Percentiles rank a stretch among this genome's conserved stretches.
phyloP scores from a whole-genome alignment of 352 stramenopile species.

The Pythium rhizo-oryzae region DNA sequence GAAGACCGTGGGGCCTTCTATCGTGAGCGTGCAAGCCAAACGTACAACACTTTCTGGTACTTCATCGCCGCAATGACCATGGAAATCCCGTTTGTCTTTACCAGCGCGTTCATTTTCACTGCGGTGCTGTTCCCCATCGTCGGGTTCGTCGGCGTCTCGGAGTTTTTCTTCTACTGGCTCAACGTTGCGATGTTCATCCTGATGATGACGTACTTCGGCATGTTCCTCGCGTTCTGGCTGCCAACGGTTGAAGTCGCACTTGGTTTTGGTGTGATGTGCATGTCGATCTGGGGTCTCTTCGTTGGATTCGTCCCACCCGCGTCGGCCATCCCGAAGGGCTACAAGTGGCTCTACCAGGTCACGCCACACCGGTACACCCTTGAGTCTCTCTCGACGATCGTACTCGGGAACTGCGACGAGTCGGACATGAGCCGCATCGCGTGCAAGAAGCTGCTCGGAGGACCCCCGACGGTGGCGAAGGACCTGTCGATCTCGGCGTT shows the following conservation, averaged over 20 bases:
- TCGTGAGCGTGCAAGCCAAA: slow-evolving; percentile 4
- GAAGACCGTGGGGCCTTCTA: slow-evolving; percentile 3
- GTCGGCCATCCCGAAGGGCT: neutral
- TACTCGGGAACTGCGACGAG: neutral
- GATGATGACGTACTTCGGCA: neutral
- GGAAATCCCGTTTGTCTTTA: slow-evolving; percentile 3
- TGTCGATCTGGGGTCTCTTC: neutral
- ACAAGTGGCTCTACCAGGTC: slow-evolving; percentile 1
- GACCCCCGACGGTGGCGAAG: neutral
- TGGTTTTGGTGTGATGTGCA: neutral
- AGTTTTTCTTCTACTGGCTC: slow-evolving; percentile 11
- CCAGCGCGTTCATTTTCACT: too few species aligned
- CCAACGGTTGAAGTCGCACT: neutral
- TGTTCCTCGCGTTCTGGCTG: neutral
- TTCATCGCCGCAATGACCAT: neutral
- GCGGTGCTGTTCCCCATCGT: neutral
- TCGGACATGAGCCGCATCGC: neutral
- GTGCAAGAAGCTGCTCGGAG: neutral
- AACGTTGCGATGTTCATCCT: neutral
- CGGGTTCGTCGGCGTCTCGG: neutral
- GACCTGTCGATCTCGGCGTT: slow-evolving; percentile 22
- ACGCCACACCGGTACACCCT: neutral
- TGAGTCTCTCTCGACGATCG: neutral
- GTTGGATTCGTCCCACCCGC: neutral
- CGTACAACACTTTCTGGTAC: slow-evolving; percentile 6